Evolutionary conservation across 2,329 filamentous ascomycete genomes (phyloP).

Genomic region (Thielaviopsis euricoi): DNA sequence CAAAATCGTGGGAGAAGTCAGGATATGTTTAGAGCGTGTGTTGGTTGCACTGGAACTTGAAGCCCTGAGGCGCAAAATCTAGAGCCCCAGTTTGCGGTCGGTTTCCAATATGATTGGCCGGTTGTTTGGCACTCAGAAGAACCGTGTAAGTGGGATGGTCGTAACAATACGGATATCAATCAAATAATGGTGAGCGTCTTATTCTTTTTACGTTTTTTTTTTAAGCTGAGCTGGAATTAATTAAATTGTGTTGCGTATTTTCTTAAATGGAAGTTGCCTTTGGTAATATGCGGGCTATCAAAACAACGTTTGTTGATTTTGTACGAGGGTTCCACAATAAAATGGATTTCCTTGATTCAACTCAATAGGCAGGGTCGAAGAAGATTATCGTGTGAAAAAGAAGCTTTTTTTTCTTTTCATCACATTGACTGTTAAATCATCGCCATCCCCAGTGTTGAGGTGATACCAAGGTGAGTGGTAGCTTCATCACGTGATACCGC

Average conservation of each 20-base stretch:
- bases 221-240: too few relatives aligned
- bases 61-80: not conserved
- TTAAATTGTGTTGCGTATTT: too few relatives aligned
- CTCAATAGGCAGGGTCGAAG: not conserved
- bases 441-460: not conserved
- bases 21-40: not conserved
- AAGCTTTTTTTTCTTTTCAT: not conserved
- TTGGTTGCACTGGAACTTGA: not conserved
- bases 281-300: not conserved
- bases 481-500: slow-evolving; percentile 10
- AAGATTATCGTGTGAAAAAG: not conserved
- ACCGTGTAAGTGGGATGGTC: not conserved
- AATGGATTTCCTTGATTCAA: not conserved
- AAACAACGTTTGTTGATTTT: not conserved
- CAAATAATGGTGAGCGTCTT: not conserved
- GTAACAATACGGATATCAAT: not conserved
- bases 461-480: not conserved
- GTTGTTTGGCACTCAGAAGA: not conserved
- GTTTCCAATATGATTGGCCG: not conserved
- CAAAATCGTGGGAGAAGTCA: too few relatives aligned
- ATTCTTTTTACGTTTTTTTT: not conserved
- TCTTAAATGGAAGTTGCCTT: not conserved
- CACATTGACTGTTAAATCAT: too few relatives aligned
- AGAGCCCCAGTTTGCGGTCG: not conserved
- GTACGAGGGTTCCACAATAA: not conserved